Conservation (phyloP, 2,329 filamentous ascomycete genomes). For the Alternaria hordeiaustralica region DNA sequence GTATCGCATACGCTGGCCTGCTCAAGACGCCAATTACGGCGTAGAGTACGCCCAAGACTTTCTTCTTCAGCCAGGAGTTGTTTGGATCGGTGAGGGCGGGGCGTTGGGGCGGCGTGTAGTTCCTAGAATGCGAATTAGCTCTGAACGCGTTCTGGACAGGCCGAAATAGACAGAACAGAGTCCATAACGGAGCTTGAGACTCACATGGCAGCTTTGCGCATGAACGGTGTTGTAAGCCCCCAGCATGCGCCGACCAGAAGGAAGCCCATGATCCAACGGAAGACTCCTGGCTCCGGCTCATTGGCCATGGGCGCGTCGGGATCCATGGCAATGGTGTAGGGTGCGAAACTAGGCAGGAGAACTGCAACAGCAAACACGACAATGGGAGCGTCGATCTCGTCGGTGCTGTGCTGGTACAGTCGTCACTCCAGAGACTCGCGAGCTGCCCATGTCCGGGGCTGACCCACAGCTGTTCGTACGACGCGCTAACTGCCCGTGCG, state of each 20-base stretch:
- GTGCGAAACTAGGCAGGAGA: not conserved
- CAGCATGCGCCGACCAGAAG: constrained; percentile 89
- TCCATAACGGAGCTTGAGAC: not conserved
- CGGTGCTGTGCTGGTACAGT: not conserved
- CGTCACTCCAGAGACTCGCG: not conserved
- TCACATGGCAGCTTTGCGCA: constrained; percentile 77
- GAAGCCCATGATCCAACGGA: constrained; percentile 90
- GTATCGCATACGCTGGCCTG: constrained; percentile 84
- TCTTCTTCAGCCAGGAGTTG: constrained; percentile 67
- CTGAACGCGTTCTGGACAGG: not conserved
- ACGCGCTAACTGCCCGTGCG: constrained; percentile 7
- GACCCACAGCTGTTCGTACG: not conserved
- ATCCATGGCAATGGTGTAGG: constrained; percentile 31
- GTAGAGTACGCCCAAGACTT: constrained; percentile 71
- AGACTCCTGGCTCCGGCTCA: constrained; percentile 52
- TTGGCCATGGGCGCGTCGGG: constrained; percentile 34
- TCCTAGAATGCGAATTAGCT: constrained; percentile 29
- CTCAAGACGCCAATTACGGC: constrained; percentile 78
- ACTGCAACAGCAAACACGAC: not conserved
- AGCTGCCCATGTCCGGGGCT: not conserved
- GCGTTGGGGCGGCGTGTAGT: constrained; percentile 65
- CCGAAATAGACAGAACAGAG: not conserved
- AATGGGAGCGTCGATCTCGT: not conserved
- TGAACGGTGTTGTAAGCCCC: constrained; percentile 90
- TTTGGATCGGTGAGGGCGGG: constrained; percentile 43